A percentile compares a stretch with the other conserved stretches of the same genome.
These are phyloP conservation scores for Fusarium gaditjirri DNA, from an alignment of 2,329 filamentous ascomycete species.

Conservation along the genomic window DNA sequence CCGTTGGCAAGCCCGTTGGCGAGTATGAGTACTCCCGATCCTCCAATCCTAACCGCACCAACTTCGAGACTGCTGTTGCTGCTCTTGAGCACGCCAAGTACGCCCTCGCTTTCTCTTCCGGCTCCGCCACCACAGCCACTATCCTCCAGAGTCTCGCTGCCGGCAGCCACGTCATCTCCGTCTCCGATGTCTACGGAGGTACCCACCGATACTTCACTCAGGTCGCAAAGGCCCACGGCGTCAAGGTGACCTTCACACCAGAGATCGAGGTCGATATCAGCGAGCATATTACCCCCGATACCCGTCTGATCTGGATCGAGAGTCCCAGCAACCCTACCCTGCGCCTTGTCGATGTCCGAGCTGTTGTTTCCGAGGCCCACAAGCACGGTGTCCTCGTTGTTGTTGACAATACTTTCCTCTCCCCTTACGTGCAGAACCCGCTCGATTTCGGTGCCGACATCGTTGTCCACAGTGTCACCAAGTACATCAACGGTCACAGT, in stretches of 20 bases:
- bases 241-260: conserved; percentile 93
- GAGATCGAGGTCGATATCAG: conserved; percentile 90
- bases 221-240: conserved; percentile 92
- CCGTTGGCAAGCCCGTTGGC: conserved; percentile 88
- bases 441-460: conserved; percentile 95
- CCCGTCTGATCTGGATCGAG: conserved; percentile 96
- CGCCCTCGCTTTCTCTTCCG: conserved; percentile 93
- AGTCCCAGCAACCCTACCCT: conserved; percentile 94
- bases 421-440: conserved; percentile 96
- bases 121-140: conserved; percentile 91
- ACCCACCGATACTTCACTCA: conserved; percentile 99
- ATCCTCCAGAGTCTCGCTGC: conserved; percentile 92
- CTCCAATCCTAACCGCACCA: conserved; percentile 92
- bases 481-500: conserved; percentile 98
- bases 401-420: conserved; percentile 99
- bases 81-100: conserved; percentile 92
- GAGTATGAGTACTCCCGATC: conserved; percentile 93
- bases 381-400: conserved; percentile 91
- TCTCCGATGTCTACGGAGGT: conserved; percentile 97
- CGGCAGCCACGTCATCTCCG: conserved; percentile 93
- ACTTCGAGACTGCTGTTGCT: conserved; percentile 92
- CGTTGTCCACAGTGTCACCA: conserved; percentile 96
- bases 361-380: conserved; percentile 85
- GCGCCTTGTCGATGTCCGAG: conserved; percentile 89
- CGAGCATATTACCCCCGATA: conserved; percentile 85